phyloP scores from a whole-genome alignment of 495 filamentous ascomycete genomes.

The Daldinia caldariorum region DNA sequence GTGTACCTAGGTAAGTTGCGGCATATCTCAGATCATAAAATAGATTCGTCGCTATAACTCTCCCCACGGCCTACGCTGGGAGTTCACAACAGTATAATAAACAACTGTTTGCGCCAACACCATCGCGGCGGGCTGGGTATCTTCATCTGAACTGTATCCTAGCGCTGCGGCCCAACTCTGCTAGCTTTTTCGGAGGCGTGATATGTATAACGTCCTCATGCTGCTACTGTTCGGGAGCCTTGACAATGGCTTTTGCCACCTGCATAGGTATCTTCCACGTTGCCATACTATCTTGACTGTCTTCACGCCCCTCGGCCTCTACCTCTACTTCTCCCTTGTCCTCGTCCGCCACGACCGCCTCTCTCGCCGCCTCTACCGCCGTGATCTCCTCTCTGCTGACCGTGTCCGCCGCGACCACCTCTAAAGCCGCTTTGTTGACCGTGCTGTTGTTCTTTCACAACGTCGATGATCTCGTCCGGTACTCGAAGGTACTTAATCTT shows the following conservation, averaged over 20 bases:
- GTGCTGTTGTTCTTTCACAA: constrained; percentile 91
- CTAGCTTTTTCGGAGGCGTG: constrained; percentile 1
- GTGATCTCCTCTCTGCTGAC: constrained; percentile 69
- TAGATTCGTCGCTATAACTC: not conserved
- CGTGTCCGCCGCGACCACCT: constrained; percentile 73
- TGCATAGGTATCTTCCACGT: constrained; percentile 1
- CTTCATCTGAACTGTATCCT: constrained; percentile 26
- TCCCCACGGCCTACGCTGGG: not conserved
- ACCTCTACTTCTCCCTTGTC: constrained; percentile 65
- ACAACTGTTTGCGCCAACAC: constrained; percentile 7
- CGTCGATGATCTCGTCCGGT: constrained; percentile 92
- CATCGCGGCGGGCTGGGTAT: constrained; percentile 37
- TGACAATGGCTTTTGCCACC: not conserved
- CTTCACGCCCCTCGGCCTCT: constrained; percentile 55
- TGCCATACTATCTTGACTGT: constrained; percentile 1
- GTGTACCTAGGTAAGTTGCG: too few relatives aligned
- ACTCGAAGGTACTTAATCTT: constrained; percentile 99
- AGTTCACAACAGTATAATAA: not conserved
- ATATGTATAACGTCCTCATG: constrained; percentile 6
- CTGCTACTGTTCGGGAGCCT: constrained; percentile 2
- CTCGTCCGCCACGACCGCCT: constrained; percentile 60
- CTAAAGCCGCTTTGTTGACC: constrained; percentile 66
- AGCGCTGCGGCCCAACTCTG: constrained; percentile 5
- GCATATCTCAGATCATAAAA: not conserved
- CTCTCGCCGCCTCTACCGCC: constrained; percentile 65